These are phyloP conservation scores for Echinosphaeria canescens DNA, from an alignment of 2,329 filamentous ascomycete genomes.

Conservation along the genomic window DNA sequence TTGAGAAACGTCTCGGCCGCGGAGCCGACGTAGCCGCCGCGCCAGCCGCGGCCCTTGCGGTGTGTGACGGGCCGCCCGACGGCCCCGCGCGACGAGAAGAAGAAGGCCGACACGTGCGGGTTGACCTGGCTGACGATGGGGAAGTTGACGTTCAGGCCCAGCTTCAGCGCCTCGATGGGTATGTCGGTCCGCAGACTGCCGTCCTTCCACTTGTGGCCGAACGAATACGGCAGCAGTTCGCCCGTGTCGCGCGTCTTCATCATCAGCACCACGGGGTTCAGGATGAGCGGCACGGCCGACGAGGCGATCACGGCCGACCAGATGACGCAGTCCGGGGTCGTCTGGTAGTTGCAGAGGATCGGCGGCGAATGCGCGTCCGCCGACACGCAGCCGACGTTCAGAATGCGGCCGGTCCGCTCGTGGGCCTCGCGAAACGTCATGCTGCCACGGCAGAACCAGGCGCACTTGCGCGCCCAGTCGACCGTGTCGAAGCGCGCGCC, in stretches of 20 bases:
- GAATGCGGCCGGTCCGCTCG: constrained; percentile 74
- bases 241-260: constrained; percentile 72
- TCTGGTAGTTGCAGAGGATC: constrained; percentile 89
- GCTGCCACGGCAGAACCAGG: constrained; percentile 81
- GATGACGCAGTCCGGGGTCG: constrained; percentile 88
- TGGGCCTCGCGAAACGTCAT: constrained; percentile 94
- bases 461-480: constrained; percentile 68
- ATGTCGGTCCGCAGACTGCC: constrained; percentile 89
- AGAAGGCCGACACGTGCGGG: constrained; percentile 95
- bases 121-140: constrained; percentile 81
- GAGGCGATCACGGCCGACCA: constrained; percentile 95
- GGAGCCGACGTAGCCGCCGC: constrained; percentile 82
- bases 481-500: constrained; percentile 87
- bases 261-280: constrained; percentile 86
- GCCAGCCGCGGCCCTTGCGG: constrained; percentile 81
- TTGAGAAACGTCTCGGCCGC: constrained; percentile 91
- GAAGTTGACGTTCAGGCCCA: constrained; percentile 98
- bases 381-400: constrained; percentile 92
- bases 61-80: constrained; percentile 91
- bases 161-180: constrained; percentile 77
- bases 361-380: constrained; percentile 85
- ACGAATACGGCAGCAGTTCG: constrained; percentile 69
- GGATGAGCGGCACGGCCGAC: constrained; percentile 83
- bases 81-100: constrained; percentile 84
- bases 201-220: constrained; percentile 99